phyloP scores from a whole-genome alignment of 2,329 filamentous ascomycete genomes.

The Diaporthe citrichinensis region DNA sequence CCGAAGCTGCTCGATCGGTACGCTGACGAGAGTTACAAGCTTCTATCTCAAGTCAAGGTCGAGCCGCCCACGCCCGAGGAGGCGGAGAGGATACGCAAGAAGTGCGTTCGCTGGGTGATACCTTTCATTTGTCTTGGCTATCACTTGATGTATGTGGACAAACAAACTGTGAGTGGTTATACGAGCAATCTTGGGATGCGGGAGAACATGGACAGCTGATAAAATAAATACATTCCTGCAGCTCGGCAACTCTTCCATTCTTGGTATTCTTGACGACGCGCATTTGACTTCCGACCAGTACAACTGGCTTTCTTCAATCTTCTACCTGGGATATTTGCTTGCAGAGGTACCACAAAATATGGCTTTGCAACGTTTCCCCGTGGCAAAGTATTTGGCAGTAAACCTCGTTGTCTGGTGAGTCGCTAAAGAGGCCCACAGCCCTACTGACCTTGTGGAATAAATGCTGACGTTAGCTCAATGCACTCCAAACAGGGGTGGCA shows the following conservation, averaged over 20 bases:
- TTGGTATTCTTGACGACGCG: constrained; percentile 40
- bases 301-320: constrained; percentile 47
- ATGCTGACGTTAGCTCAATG: not conserved
- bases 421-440: not conserved
- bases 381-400: constrained; percentile 37
- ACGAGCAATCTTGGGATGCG: fast-evolving
- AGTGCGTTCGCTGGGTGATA: constrained; percentile 53
- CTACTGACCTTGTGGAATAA: not conserved
- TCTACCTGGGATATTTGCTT: constrained; percentile 39
- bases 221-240: not conserved
- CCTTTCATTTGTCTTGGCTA: constrained; percentile 57
- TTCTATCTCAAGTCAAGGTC: constrained; percentile 55
- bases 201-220: not conserved
- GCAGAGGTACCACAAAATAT: constrained; percentile 40
- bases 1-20: constrained; percentile 54
- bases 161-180: constrained; percentile 37
- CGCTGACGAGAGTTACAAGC: constrained; percentile 59
- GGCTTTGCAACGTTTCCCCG: constrained; percentile 38
- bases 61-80: constrained; percentile 51
- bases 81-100: constrained; percentile 49
- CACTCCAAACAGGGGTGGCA: constrained; percentile 45
- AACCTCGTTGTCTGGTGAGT: constrained; percentile 45
- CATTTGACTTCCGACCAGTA: constrained; percentile 54
- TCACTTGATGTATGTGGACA: constrained; percentile 56
- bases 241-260: constrained; percentile 40